phyloP scores from a whole-genome alignment of 2,329 filamentous ascomycete species.

The Leptographium lundbergii region DNA sequence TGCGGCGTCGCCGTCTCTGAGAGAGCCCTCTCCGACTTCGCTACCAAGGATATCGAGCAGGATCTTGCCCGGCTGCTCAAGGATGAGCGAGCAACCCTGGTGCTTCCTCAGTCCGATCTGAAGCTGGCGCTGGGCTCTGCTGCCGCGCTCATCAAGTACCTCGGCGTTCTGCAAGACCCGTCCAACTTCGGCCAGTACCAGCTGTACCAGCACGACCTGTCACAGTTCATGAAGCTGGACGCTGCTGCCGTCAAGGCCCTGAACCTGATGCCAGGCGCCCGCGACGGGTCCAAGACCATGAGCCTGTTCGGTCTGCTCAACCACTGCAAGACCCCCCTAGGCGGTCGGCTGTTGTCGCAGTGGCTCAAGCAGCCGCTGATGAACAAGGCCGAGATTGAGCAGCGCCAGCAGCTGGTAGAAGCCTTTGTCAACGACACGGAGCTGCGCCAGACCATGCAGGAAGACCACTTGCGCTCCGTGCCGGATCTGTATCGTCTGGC shows the following conservation, averaged over 20 bases:
- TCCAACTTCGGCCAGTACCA: slow-evolving; percentile 97
- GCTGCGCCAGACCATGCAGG: slow-evolving; percentile 88
- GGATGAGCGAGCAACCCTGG: slow-evolving; percentile 65
- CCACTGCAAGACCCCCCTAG: slow-evolving; percentile 93
- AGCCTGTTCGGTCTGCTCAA: slow-evolving; percentile 88
- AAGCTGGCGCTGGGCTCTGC: slow-evolving; percentile 95
- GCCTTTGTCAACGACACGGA: slow-evolving; percentile 90
- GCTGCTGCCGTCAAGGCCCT: slow-evolving; percentile 86
- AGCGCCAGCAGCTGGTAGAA: slow-evolving; percentile 85
- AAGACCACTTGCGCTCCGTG: slow-evolving; percentile 84
- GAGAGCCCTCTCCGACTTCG: slow-evolving; percentile 64
- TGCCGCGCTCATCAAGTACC: slow-evolving; percentile 85
- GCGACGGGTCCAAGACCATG: slow-evolving; percentile 96
- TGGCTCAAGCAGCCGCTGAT: slow-evolving; percentile 98
- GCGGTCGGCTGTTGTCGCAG: slow-evolving; percentile 78
- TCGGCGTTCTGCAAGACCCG: slow-evolving; percentile 77
- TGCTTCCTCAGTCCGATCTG: slow-evolving; percentile 78
- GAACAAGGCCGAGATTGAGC: slow-evolving; percentile 74
- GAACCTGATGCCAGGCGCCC: slow-evolving; percentile 91
- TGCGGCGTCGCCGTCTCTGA: slow-evolving; percentile 87
- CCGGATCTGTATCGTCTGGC: slow-evolving; percentile 88
- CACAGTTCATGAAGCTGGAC: slow-evolving; percentile 97
- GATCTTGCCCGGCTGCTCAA: slow-evolving; percentile 79
- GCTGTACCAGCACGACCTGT: slow-evolving; percentile 90
- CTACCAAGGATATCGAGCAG: slow-evolving; percentile 86